phyloP scores from a whole-genome alignment of 2,329 filamentous ascomycete species.

The Pseudogymnoascus sp. region DNA sequence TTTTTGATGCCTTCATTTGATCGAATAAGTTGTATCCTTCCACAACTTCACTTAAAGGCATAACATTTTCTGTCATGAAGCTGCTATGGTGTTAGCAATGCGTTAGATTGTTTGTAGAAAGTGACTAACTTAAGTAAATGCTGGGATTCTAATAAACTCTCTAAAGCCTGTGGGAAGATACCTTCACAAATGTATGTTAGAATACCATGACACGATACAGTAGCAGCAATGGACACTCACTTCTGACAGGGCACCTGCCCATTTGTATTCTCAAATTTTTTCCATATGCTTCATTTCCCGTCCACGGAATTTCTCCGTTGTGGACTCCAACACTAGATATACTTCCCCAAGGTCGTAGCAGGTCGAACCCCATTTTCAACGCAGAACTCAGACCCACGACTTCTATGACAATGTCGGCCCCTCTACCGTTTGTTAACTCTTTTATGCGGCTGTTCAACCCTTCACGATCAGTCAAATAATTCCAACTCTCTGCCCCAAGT shows the following conservation, averaged over 20 bases:
- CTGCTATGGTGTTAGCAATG: constrained; percentile 29
- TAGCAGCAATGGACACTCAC: constrained; percentile 24
- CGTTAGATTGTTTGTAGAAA: background rate
- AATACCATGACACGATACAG: constrained; percentile 22
- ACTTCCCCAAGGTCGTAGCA: constrained; percentile 39
- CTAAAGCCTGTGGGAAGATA: constrained; percentile 55
- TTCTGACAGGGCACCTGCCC: constrained; percentile 60
- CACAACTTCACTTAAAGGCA: constrained; percentile 54
- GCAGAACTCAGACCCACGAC: constrained; percentile 36
- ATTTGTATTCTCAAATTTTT: constrained; percentile 65
- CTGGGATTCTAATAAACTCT: constrained; percentile 53
- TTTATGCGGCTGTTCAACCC: constrained; percentile 22
- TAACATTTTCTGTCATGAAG: constrained; percentile 65
- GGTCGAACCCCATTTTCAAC: constrained; percentile 37
- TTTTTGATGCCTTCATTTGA: constrained; percentile 61
- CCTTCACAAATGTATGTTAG: background rate
- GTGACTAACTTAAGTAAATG: constrained; percentile 50
- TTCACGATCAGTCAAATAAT: constrained; percentile 29
- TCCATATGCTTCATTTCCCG: constrained; percentile 32
- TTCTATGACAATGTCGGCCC: constrained; percentile 47
- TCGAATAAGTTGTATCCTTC: constrained; percentile 61
- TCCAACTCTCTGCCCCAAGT: constrained; percentile 37
- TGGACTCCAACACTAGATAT: constrained; percentile 41
- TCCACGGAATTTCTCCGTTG: constrained; percentile 39
- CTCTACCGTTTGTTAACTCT: constrained; percentile 36